These are phyloP conservation scores for Apiospora rasikravindrae DNA, from an alignment of 2,329 filamentous ascomycete genomes.

Conservation along the genomic window DNA sequence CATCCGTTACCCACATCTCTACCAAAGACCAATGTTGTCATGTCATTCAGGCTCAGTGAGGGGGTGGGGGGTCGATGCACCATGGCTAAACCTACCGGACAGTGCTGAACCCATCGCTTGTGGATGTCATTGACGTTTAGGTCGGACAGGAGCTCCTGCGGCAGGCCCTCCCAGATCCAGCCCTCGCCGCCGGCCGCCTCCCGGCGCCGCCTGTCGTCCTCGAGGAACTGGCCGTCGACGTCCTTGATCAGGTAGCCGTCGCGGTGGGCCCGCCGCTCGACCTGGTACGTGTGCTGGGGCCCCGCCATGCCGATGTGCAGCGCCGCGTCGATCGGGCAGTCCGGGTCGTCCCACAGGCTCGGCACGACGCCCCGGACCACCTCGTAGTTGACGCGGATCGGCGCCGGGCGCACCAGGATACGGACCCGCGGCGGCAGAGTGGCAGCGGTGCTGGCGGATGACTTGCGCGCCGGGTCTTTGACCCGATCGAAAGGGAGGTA, in stretches of 20 bases:
- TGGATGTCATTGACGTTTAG: slow-evolving; percentile 64
- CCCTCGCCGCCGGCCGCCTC: slow-evolving; percentile 41
- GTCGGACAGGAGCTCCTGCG: slow-evolving; percentile 61
- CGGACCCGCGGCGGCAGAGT: slow-evolving; percentile 53
- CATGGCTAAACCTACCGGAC: slow-evolving; percentile 48
- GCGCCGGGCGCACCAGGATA: slow-evolving; percentile 67
- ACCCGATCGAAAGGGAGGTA: slow-evolving; percentile 60
- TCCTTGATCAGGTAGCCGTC: slow-evolving; percentile 75
- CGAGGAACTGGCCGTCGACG: slow-evolving; percentile 66
- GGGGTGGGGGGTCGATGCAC: no score
- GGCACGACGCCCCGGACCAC: slow-evolving; percentile 69
- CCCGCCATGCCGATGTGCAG: slow-evolving; percentile 85
- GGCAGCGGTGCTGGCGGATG: background rate
- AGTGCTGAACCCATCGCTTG: slow-evolving; percentile 57
- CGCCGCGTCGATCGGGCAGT: slow-evolving; percentile 59
- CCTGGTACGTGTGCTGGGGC: slow-evolving; percentile 65
- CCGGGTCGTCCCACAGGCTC: slow-evolving; percentile 57
- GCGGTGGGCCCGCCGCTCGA: slow-evolving; percentile 74
- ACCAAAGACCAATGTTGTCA: no score
- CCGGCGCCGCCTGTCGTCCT: slow-evolving; percentile 50
- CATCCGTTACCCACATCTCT: background rate
- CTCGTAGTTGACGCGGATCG: slow-evolving; percentile 75
- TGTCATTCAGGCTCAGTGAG: no score
- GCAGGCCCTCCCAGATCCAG: slow-evolving; percentile 61
- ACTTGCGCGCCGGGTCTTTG: slow-evolving; percentile 43